phyloP scores from a whole-genome alignment of 768 basidiomycete species.

The Lactarius psammicola region DNA sequence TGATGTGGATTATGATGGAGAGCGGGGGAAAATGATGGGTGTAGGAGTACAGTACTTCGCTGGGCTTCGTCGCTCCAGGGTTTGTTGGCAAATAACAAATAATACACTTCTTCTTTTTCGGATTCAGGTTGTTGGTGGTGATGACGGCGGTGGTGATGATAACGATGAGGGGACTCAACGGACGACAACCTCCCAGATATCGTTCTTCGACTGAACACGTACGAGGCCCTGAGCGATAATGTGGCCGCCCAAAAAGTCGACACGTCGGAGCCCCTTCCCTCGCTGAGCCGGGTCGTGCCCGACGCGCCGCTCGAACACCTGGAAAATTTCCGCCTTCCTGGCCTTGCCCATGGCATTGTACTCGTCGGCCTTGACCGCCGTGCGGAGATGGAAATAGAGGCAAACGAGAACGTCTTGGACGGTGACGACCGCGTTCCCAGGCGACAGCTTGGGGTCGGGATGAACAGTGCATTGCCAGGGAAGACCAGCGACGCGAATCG shows the following conservation, averaged over 20 bases:
- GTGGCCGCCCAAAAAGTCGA: constrained; percentile 13
- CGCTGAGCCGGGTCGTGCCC: constrained; percentile 4
- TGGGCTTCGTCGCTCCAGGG: background rate
- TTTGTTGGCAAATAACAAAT: constrained; percentile 17
- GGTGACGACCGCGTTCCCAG: constrained; percentile 11
- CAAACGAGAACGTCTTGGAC: constrained; percentile 9
- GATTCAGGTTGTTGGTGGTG: background rate
- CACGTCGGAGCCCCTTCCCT: constrained; percentile 12
- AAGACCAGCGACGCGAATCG: constrained; percentile 6
- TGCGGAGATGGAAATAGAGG: constrained; percentile 17
- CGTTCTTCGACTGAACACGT: constrained; percentile 17
- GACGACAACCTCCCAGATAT: constrained; percentile 15
- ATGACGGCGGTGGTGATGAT: background rate
- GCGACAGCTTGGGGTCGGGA: background rate
- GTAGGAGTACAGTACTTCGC: constrained; percentile 16
- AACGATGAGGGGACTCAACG: background rate
- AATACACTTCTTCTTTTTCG: constrained; percentile 20
- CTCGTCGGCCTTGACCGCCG: constrained; percentile 3
- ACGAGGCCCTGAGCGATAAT: constrained; percentile 12
- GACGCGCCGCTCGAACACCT: constrained; percentile 11
- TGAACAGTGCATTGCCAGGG: constrained; percentile 7
- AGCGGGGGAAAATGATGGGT: constrained; percentile 15
- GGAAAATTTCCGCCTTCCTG: background rate
- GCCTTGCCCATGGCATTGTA: constrained; percentile 6
- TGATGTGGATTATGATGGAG: constrained; percentile 12